Evolutionary conservation across 768 basidiomycete genomes (phyloP), one percentile per base, ranked within the genome.

Genomic region (Trametes cubensis): DNA sequence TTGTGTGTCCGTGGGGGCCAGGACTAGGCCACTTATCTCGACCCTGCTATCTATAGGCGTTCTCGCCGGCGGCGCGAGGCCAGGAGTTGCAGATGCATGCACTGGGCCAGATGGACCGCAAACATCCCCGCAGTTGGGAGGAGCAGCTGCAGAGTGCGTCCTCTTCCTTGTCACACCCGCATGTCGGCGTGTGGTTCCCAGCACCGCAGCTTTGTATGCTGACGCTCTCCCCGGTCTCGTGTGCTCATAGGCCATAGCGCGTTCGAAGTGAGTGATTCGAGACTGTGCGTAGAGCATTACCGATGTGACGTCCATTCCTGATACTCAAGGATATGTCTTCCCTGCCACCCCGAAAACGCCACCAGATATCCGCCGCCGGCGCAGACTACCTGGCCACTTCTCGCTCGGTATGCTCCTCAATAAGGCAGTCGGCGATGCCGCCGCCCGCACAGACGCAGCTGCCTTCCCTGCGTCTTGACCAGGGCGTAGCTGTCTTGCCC

Each of bases 91-190:
- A 67, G 30, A 65, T 69, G 66, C 64, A 65, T 41, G 62, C 68
- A 44, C 51, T 67, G 45, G 64, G 57, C n/a, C 66, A 63, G 56
- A 44, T 63, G 62, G 64, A 66, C 50, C 71, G 71, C 25, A 72
- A 72, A 47, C 71, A 72, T 45, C 65, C 68, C 3, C 67, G 71
- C 11, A 68, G 62, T 59, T 72, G 71, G 71, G 71, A 72, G 10
- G 58, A 66, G 34, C 34, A 34, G 30, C 23, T 66, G 47, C 66
- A 67, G 57, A 65, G 69, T 69, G 56, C 48, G 70, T 67, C 7
- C 50, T 10, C 20, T 11, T 51, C 41, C 41, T 26, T 14, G n/a
- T 38, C 21, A 28, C 28, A 7, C 28, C 28, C 28, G 28, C 28
- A 28, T 28, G 28, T 7, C 28, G 28, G 34, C 34, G 34, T 10